Conservation (phyloP, 345 rosid genomes). For the Citrus trifoliata region DNA sequence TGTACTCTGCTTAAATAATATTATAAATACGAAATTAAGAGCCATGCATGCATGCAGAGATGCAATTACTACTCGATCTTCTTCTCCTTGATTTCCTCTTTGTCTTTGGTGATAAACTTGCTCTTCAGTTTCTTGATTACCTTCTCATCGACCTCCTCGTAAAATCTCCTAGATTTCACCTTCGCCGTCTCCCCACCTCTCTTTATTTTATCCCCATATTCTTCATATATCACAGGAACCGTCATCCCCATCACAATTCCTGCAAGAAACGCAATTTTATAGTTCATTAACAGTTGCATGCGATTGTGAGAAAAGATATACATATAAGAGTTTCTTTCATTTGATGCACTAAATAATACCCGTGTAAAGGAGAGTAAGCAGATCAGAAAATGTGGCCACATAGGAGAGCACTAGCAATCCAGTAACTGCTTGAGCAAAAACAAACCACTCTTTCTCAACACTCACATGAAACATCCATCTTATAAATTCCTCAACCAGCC, state of each 20-base stretch:
- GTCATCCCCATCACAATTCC: conserved; percentile 33
- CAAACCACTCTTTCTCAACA: conserved; percentile 34
- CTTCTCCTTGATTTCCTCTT: conserved; percentile 22
- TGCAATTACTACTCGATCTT: conserved; percentile 16
- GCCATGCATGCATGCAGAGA: background rate
- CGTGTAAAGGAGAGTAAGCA: conserved; percentile 25
- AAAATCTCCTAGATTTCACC: conserved; percentile 14
- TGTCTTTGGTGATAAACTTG: background rate
- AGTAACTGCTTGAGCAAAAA: conserved; percentile 24
- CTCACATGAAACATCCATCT: conserved; percentile 41
- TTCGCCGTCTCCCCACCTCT: conserved; percentile 13
- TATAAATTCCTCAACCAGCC: conserved; percentile 20
- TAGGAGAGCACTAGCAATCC: conserved; percentile 33
- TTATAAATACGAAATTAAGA: background rate
- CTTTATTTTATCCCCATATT: conserved; percentile 28
- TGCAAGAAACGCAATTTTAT: background rate
- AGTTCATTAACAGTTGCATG: no score
- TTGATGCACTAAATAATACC: conserved; percentile 14
- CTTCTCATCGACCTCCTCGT: conserved; percentile 25
- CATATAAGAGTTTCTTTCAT: no score
- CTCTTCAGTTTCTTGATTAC: conserved; percentile 24
- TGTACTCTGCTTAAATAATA: background rate
- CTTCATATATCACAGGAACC: conserved; percentile 28
- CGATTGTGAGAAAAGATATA: no score
- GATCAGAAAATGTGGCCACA: conserved; percentile 27